Evolutionary conservation across 139 green algal genomes (phyloP).

Genomic region (Monoraphidium neglectum): DNA sequence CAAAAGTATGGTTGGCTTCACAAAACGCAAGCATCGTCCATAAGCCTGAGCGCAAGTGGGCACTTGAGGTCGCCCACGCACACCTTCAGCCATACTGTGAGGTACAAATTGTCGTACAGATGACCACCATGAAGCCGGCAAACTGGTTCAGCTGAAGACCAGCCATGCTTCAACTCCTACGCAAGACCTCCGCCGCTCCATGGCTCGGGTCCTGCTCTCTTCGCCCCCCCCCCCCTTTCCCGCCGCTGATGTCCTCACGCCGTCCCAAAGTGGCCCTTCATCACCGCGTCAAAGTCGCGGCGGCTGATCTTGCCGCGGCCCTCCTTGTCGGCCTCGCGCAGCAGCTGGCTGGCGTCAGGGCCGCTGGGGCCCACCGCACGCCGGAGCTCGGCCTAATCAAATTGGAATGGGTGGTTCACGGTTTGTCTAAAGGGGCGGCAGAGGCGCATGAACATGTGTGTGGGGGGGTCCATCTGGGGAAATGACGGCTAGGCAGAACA

Average conservation of each 20-base stretch:
- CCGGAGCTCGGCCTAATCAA: background rate
- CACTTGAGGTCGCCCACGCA: too few relatives aligned
- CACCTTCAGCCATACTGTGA: too few relatives aligned
- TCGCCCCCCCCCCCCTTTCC: background rate
- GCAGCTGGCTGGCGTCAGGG: background rate
- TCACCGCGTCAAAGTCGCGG: slow-evolving; percentile 28
- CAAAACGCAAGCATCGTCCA: too few relatives aligned
- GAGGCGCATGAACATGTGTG: background rate
- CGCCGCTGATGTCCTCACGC: slow-evolving; percentile 1
- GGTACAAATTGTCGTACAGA: too few relatives aligned
- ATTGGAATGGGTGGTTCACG: background rate
- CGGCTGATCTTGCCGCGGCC: slow-evolving; percentile 12
- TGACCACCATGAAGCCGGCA: too few relatives aligned
- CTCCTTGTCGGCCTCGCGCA: background rate
- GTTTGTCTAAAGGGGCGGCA: too few relatives aligned
- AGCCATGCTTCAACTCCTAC: too few relatives aligned
- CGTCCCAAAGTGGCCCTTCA: background rate
- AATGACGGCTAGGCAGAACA: background rate
- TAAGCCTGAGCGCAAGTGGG: too few relatives aligned
- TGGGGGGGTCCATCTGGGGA: background rate
- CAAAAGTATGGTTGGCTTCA: too few relatives aligned
- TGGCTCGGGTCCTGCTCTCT: background rate
- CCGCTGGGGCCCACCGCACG: background rate
- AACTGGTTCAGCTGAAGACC: too few relatives aligned
- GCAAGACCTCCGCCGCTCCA: too few relatives aligned